A percentile compares a stretch with the other conserved stretches of the same genome.
These are phyloP conservation scores for Immersiella caudata DNA, from an alignment of 495 filamentous ascomycete species.

Conservation along the genomic window DNA sequence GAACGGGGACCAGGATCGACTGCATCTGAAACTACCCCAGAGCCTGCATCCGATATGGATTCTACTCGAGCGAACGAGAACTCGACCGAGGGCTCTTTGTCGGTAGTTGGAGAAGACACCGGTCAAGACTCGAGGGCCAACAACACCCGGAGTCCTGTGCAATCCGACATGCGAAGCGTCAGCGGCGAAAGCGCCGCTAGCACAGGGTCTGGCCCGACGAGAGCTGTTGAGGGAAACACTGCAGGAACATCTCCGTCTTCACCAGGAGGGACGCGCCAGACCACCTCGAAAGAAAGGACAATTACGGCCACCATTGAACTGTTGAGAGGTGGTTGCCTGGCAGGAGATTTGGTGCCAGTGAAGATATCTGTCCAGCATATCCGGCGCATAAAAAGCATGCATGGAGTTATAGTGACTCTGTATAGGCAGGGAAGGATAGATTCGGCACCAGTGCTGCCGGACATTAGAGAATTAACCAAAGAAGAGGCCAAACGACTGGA, in stretches of 20 bases:
- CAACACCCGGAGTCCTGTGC: slow-evolving; percentile 36
- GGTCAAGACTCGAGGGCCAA: slow-evolving; percentile 30
- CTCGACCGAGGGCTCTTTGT: slow-evolving; percentile 45
- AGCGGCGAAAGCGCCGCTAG: slow-evolving; percentile 51
- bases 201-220: slow-evolving; percentile 45
- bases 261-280: slow-evolving; percentile 22
- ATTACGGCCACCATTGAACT: slow-evolving; percentile 89
- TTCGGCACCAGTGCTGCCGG: slow-evolving; percentile 65
- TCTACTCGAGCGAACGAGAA: slow-evolving; percentile 45
- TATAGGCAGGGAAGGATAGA: slow-evolving; percentile 93
- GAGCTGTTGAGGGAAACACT: slow-evolving; percentile 37
- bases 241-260: slow-evolving; percentile 12
- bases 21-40: slow-evolving; percentile 32
- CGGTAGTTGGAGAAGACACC: slow-evolving; percentile 42
- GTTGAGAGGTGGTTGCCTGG: slow-evolving; percentile 78
- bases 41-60: slow-evolving; percentile 41
- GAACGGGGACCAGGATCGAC: slow-evolving; percentile 31
- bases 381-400: slow-evolving; percentile 82
- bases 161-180: slow-evolving; percentile 50
- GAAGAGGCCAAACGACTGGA: slow-evolving; percentile 60
- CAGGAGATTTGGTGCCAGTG: slow-evolving; percentile 80
- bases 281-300: slow-evolving; percentile 56
- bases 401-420: slow-evolving; percentile 89
- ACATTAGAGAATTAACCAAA: slow-evolving; percentile 64
- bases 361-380: slow-evolving; percentile 82